phyloP scores from a whole-genome alignment of 2,329 filamentous ascomycete species.

The Dactylellina cionopaga region DNA sequence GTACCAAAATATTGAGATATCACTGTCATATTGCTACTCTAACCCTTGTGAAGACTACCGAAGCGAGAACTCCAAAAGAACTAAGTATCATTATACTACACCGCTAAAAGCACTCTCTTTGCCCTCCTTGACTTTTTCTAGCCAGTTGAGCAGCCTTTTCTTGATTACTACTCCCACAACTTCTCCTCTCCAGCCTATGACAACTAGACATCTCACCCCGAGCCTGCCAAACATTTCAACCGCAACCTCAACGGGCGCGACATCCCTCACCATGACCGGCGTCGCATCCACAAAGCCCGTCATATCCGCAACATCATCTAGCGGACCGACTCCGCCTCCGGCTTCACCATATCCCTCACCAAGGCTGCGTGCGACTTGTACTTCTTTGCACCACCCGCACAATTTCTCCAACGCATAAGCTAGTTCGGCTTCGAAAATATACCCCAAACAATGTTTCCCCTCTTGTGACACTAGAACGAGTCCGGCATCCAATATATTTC shows the following conservation, averaged over 20 bases:
- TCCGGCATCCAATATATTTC: slow-evolving; percentile 69
- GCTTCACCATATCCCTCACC: slow-evolving; percentile 42
- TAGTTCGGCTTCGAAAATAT: slow-evolving; percentile 67
- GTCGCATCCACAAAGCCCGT: slow-evolving; percentile 67
- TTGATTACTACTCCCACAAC: slow-evolving; percentile 69
- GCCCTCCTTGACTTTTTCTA: slow-evolving; percentile 62
- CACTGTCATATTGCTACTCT: too few species aligned
- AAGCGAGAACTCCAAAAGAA: too few species aligned
- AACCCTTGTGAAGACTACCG: too few species aligned
- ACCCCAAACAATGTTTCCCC: slow-evolving; percentile 66
- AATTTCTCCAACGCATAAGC: slow-evolving; percentile 64
- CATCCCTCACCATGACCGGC: slow-evolving; percentile 65
- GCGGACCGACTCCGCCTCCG: slow-evolving; percentile 58
- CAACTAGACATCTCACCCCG: slow-evolving; percentile 67
- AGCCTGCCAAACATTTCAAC: slow-evolving; percentile 71
- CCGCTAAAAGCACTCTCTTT: slow-evolving; percentile 6
- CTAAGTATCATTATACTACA: neutral
- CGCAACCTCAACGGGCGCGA: slow-evolving; percentile 69
- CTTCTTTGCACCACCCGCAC: slow-evolving; percentile 55
- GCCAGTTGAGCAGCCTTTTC: slow-evolving; percentile 67
- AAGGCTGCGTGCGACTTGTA: slow-evolving; percentile 1
- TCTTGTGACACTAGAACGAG: slow-evolving; percentile 66
- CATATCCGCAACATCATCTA: slow-evolving; percentile 58
- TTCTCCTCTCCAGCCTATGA: slow-evolving; percentile 66
- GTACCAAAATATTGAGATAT: too few species aligned